Percentiles rank a stretch among this genome's conserved stretches.
Evolutionary conservation across 306 rosid species (phyloP).

Genomic region (Senna siamea): DNA sequence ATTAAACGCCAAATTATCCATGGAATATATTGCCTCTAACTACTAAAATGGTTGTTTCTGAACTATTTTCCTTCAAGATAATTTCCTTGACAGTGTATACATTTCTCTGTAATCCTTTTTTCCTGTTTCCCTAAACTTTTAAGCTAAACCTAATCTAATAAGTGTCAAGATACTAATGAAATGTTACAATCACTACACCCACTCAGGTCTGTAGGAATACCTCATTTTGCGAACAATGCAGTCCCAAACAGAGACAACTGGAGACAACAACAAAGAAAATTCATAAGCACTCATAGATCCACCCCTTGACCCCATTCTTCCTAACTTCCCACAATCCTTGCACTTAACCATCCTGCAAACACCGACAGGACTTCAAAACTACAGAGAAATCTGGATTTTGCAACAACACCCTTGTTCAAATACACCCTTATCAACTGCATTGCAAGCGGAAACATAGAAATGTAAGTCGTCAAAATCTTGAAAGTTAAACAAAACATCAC

Average conservation of each 20-base stretch:
- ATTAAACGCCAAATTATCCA: conserved; percentile 81
- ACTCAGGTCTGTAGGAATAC: conserved; percentile 97
- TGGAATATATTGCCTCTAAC: conserved; percentile 51
- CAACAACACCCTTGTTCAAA: conserved; percentile 43
- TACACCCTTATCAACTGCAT: conserved; percentile 71
- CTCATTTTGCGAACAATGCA: conserved; percentile 95
- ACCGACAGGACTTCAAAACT: conserved; percentile 42
- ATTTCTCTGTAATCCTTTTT: conserved; percentile 53
- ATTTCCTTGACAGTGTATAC: conserved; percentile 59
- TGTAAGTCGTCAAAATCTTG: conserved; percentile 23
- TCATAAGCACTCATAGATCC: conserved; percentile 75
- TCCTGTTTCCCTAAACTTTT: conserved; percentile 47
- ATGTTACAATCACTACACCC: conserved; percentile 76
- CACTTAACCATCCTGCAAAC: conserved; percentile 66
- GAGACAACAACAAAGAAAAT: conserved; percentile 83
- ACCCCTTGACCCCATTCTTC: conserved; percentile 75
- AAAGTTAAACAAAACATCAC: conserved; percentile 9
- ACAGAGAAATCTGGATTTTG: conserved; percentile 25
- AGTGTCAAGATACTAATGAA: conserved; percentile 51
- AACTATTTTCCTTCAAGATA: conserved; percentile 54
- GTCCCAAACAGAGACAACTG: conserved; percentile 98
- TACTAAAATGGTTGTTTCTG: conserved; percentile 39
- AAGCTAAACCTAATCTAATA: conserved; percentile 54
- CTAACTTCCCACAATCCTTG: conserved; percentile 87
- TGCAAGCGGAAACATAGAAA: conserved; percentile 21